Evolutionary conservation across 768 basidiomycete species (phyloP).

Genomic region (Serendipita sp.): DNA sequence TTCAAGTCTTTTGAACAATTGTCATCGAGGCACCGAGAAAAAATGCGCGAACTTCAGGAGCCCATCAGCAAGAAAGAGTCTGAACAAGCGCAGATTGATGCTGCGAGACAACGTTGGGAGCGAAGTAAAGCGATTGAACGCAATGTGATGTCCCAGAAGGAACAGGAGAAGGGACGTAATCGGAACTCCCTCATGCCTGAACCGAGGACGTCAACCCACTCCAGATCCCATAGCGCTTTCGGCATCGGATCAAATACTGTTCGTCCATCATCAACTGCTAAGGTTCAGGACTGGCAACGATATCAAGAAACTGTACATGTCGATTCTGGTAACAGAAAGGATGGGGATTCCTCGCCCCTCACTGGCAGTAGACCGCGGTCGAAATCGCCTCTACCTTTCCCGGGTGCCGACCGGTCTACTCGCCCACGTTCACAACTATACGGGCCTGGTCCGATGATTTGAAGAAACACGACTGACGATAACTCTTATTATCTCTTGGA

Average conservation of each 20-base stretch:
- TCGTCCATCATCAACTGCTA: conserved; percentile 54
- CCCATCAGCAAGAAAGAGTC: conserved; percentile 70
- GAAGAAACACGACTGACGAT: too few relatives aligned
- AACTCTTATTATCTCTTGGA: neutral
- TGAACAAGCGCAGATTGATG: conserved; percentile 56
- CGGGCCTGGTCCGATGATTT: neutral
- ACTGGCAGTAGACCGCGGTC: neutral
- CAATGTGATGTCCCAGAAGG: conserved; percentile 52
- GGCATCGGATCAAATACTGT: conserved; percentile 23
- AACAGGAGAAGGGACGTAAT: conserved; percentile 48
- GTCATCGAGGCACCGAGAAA: conserved; percentile 69
- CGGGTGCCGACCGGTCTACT: neutral
- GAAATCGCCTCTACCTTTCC: neutral
- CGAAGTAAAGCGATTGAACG: conserved; percentile 56
- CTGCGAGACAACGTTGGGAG: conserved; percentile 75
- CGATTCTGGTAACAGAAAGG: neutral
- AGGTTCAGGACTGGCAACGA: conserved; percentile 76
- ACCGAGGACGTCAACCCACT: conserved; percentile 19
- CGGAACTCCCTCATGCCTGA: neutral
- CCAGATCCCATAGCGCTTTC: conserved; percentile 36
- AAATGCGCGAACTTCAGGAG: conserved; percentile 65
- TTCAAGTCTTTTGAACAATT: conserved; percentile 68
- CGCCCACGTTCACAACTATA: neutral
- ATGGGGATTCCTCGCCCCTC: too few relatives aligned
- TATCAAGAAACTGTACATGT: conserved; percentile 36